Evolutionary conservation across 1,139 yeast species (phyloP), one percentile per base, ranked within the genome.

Genomic region (Lodderomyces elongisporus): DNA sequence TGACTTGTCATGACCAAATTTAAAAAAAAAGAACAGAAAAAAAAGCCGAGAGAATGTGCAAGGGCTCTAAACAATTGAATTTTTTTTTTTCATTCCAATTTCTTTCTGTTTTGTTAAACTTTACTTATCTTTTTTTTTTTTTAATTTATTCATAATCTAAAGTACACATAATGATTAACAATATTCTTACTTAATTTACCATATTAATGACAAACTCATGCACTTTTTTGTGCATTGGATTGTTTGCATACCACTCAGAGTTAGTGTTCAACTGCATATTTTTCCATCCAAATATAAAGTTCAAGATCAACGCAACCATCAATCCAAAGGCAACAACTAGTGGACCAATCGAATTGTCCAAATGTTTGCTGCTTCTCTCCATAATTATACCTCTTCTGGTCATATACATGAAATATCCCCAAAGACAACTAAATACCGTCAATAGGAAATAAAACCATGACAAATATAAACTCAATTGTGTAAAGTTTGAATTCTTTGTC

Each of bases 331-430:
- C 87, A 35, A 91, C 70, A 17, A 89, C 62, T 39, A 91, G 54
- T 0, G 98, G 98, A 4, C 98, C 98, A 40, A 84, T 50, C 34
- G 93, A 80, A 37, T 85, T 87, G 59, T 91, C 98, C 49, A 91
- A 68, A 58, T 89, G 96, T 49, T 73, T 75, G 36, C 91, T 94
- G 27, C 88, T 81, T 56, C 97, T 77, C 53, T 79, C 81, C 55
- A 71, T 75, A 53, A 91, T 91, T 41, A 82, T 72, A 27, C 68
- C 70, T 47, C 91, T 67, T 54, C 98, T 77, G 45, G 66, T 70
- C 55, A 75, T 62, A 59, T 85, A 91, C 36, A 82, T 77, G 45
- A 67, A 72, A 60, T 87, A 91, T 15, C 96, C 95, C 98, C 98
- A 91, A 25, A 77, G 47, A 32, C 94, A 91, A 30, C 87, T 70